Base-by-base conservation (phyloP, 2,329 filamentous ascomycete genomes). In the Beauveria varroae region DNA sequence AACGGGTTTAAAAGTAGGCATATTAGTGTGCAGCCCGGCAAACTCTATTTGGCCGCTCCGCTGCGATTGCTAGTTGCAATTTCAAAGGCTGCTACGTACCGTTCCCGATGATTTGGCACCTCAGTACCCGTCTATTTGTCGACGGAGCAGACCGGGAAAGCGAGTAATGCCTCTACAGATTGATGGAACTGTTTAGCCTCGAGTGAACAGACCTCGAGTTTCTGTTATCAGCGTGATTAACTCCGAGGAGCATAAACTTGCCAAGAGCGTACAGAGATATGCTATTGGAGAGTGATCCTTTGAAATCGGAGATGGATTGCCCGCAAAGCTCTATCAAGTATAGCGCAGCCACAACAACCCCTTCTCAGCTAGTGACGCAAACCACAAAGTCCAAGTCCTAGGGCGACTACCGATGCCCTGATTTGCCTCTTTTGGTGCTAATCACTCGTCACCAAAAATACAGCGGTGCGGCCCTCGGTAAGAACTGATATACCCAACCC, bases 1-100 rank as follows among this genome's bases (percentile, higher is more conserved):
- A 50, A 57, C 44, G 28, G 54, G 26, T 47, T 57, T 56, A 28
- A 16, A 18, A 12, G 34, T 37, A 10, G 41, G 26, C 24, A 10
- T 30, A 34, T 10, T 47, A 56, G 54, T 7, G 12, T 49, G 43
- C 30, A 34, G 12, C 28, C 54, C 28, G 28, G 43, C 54, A 57
- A 57, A 57, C 54, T 57, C 54, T 47, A 57, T 57, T 57, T 50
- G 55, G 16, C 44, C 28, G 16, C 22, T 46, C 40, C 24, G 53
- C 16, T 16, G 14, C 26, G 43, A 26, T 10, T 30, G 40, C 37
- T 44, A 22, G 30, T 34, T 34, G 30, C 22, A 18, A 57, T 57
- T 47, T 57, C 54, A 40, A 44, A 46, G 43, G 18, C 52, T 28
- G 20, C 6, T 53, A 54, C n/a, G n/a, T n/a, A n/a, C 41, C 1